phyloP scores from a whole-genome alignment of 2,329 filamentous ascomycete species.

The Hyphodiscus sp. region DNA sequence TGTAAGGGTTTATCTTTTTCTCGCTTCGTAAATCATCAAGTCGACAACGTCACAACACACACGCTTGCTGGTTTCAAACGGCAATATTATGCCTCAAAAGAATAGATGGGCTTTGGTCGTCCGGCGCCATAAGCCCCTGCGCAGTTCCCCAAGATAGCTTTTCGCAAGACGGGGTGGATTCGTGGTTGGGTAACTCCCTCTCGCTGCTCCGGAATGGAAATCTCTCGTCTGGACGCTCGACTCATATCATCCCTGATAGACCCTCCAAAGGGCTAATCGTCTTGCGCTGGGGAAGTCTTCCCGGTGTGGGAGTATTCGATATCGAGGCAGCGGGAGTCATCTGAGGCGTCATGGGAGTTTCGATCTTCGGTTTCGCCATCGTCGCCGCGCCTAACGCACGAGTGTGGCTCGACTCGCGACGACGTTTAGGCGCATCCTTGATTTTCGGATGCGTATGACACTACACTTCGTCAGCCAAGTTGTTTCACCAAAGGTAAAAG shows the following conservation, averaged over 20 bases:
- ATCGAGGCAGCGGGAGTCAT: constrained; percentile 33
- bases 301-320: constrained; percentile 33
- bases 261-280: constrained; percentile 34
- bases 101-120: not conserved
- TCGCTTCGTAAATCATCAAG: constrained; percentile 11
- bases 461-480: constrained; percentile 25
- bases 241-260: constrained; percentile 42
- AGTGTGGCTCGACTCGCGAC: constrained; percentile 53
- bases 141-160: not conserved
- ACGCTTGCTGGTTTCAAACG: not conserved
- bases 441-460: constrained; percentile 67
- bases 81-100: not conserved
- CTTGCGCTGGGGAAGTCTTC: constrained; percentile 7
- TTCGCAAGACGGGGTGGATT: not conserved
- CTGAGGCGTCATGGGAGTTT: constrained; percentile 41
- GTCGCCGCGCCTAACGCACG: constrained; percentile 28
- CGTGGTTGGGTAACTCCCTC: not conserved
- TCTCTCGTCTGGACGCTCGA: not conserved
- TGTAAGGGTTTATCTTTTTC: not conserved
- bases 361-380: constrained; percentile 42
- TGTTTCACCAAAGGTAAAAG: too few species aligned
- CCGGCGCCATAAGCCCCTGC: not conserved
- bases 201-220: constrained; percentile 4
- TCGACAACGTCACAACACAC: constrained; percentile 2
- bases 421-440: constrained; percentile 63